phyloP scores from a whole-genome alignment of 2,329 filamentous ascomycete genomes.

The Aspergillus brasiliensis region DNA sequence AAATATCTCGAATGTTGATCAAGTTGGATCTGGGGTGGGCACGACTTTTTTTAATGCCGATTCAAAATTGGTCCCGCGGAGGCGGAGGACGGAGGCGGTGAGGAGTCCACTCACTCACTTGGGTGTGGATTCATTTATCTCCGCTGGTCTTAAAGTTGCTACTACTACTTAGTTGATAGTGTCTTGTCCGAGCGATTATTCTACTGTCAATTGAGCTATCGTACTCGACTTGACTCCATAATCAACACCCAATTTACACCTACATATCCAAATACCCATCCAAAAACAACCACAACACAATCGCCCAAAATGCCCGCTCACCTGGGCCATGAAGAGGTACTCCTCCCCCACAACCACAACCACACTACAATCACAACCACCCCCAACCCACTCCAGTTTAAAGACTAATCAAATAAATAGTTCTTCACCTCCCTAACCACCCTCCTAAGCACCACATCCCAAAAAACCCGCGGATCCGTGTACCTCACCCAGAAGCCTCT shows the following conservation, averaged over 20 bases:
- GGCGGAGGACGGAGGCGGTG: constrained; percentile 26
- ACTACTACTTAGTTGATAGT: too few species aligned
- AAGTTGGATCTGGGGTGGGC: not conserved
- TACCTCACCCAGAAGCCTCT: constrained; percentile 49
- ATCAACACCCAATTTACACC: too few species aligned
- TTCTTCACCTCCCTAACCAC: constrained; percentile 46
- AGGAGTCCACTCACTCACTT: constrained; percentile 12
- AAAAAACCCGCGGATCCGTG: constrained; percentile 46
- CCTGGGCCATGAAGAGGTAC: constrained; percentile 47
- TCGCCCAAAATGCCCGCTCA: constrained; percentile 35
- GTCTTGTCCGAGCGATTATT: too few species aligned
- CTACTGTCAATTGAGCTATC: too few species aligned
- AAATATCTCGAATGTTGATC: not conserved
- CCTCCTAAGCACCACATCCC: constrained; percentile 44
- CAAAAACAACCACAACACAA: not conserved
- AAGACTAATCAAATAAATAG: constrained; percentile 25
- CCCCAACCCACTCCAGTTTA: too few species aligned
- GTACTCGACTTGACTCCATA: too few species aligned
- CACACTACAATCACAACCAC: too few species aligned
- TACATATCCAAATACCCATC: not conserved
- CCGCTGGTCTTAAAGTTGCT: too few species aligned
- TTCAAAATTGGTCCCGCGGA: constrained; percentile 24
- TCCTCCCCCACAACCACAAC: constrained; percentile 2
- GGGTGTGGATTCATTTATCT: too few species aligned
- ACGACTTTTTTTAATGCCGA: constrained; percentile 28